These are phyloP conservation scores for Botrytis pseudocinerea DNA, from an alignment of 2,329 filamentous ascomycete genomes.

Conservation along the genomic window DNA sequence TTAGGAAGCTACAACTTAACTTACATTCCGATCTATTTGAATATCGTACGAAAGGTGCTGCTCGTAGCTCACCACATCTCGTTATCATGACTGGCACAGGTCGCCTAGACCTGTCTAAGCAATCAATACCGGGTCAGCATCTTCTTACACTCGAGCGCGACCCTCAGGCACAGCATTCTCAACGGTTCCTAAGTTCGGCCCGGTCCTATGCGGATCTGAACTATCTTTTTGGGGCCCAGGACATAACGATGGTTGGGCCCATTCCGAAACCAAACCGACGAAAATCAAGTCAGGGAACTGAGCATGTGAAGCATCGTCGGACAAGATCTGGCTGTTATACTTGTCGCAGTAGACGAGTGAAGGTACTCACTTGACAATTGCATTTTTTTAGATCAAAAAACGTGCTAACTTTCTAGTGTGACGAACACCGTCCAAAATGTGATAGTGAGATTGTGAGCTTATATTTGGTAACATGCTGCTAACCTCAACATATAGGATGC, in stretches of 20 bases:
- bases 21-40: neutral
- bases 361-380: slow-evolving; percentile 49
- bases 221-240: slow-evolving; percentile 39
- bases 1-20: neutral
- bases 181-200: slow-evolving; percentile 18
- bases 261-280: slow-evolving; percentile 38
- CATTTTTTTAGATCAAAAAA: neutral
- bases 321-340: slow-evolving; percentile 94
- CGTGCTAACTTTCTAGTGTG: slow-evolving; percentile 64
- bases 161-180: slow-evolving; percentile 7
- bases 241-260: slow-evolving; percentile 36
- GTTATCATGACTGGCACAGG: slow-evolving; percentile 12
- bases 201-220: slow-evolving; percentile 31
- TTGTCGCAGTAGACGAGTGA: slow-evolving; percentile 85
- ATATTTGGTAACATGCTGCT: slow-evolving; percentile 31
- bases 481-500: slow-evolving; percentile 60
- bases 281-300: slow-evolving; percentile 35
- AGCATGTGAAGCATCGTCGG: slow-evolving; percentile 81
- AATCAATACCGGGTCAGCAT: slow-evolving; percentile 16
- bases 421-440: slow-evolving; percentile 84
- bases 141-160: slow-evolving; percentile 8
- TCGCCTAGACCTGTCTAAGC: slow-evolving; percentile 13
- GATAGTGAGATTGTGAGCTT: slow-evolving; percentile 57
- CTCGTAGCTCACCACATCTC: neutral
- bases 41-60: neutral